These are phyloP conservation scores for Ustilago cynodontis DNA, from an alignment of 1,284 basidiomycete genomes.

Conservation along the genomic window DNA sequence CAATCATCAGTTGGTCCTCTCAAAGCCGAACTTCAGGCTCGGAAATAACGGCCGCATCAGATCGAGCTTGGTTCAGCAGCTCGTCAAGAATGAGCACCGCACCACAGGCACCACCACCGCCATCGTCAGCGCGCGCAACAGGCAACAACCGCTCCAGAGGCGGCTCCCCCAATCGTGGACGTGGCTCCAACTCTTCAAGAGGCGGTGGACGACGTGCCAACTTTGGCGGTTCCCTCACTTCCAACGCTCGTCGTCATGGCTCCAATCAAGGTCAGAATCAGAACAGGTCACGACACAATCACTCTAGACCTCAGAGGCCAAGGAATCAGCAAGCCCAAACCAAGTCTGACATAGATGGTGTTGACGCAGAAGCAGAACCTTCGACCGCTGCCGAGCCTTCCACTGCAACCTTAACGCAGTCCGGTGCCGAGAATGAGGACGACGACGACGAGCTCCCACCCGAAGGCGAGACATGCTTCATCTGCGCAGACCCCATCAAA, in stretches of 20 bases:
- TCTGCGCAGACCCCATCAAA: slow-evolving; percentile 94
- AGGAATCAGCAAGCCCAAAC: background rate
- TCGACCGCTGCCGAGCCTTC: background rate
- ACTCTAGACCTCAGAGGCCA: slow-evolving; percentile 9
- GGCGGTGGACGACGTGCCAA: slow-evolving; percentile 48
- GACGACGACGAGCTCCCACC: slow-evolving; percentile 71
- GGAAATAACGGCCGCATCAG: no score
- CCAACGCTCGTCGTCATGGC: background rate
- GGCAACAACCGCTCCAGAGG: slow-evolving; percentile 15
- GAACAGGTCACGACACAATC: slow-evolving; percentile 15
- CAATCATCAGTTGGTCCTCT: no score
- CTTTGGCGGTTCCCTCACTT: slow-evolving; percentile 54
- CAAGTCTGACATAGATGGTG: background rate
- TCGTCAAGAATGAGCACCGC: slow-evolving; percentile 20
- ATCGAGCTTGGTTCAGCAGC: background rate
- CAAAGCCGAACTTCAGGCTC: no score
- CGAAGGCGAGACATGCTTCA: slow-evolving; percentile 80
- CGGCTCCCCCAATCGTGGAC: slow-evolving; percentile 19
- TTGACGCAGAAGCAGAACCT: background rate
- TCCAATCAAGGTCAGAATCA: slow-evolving; percentile 7
- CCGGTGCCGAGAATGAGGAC: slow-evolving; percentile 5
- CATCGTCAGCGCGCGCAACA: slow-evolving; percentile 7
- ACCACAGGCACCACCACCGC: slow-evolving; percentile 18
- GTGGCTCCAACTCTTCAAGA: slow-evolving; percentile 10
- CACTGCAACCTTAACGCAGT: background rate